phyloP scores from a whole-genome alignment of 2,329 filamentous ascomycete genomes.

The Pestalotiopsis sp. region DNA sequence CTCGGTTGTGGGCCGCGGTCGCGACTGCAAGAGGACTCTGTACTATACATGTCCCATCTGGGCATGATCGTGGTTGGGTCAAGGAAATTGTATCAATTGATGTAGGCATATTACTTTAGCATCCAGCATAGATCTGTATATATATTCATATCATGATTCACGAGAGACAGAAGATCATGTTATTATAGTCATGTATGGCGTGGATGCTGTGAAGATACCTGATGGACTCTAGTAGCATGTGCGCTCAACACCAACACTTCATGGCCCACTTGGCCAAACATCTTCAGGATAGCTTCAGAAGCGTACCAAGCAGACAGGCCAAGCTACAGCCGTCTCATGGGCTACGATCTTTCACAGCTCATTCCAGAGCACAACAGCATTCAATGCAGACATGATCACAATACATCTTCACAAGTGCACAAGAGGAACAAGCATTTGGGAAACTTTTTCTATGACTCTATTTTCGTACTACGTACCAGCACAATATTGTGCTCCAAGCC shows the following conservation, averaged over 20 bases:
- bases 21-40: neutral
- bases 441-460: constrained; percentile 40
- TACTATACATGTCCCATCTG: neutral
- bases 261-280: no score
- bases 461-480: constrained; percentile 43
- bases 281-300: no score
- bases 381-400: neutral
- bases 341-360: no score
- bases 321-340: no score
- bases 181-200: no score
- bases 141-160: neutral
- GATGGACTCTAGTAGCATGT: no score
- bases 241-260: no score
- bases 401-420: neutral
- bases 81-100: neutral
- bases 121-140: neutral
- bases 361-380: no score
- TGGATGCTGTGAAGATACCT: no score
- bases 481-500: constrained; percentile 47
- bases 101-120: neutral
- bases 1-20: no score
- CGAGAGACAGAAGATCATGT: neutral
- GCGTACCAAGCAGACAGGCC: no score
- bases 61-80: neutral
- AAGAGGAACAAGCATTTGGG: neutral